A percentile compares a stretch with the other conserved stretches of the same genome.
Conservation (phyloP, 75 land plant genomes). For the Pinus taeda region DNA sequence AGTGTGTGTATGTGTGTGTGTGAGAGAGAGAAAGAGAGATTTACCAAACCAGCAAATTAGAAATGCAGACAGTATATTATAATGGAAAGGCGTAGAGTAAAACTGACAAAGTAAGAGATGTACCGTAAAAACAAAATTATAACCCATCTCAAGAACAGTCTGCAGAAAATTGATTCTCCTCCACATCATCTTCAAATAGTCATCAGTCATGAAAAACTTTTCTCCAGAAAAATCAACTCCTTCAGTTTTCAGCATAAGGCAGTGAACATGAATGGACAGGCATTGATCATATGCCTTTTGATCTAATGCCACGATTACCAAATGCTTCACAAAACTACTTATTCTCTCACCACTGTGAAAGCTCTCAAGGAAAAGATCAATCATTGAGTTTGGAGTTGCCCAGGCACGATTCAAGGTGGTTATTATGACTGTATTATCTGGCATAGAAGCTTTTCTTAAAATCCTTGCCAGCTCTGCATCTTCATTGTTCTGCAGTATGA, state of each 20-base stretch:
- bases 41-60: neutral
- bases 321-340: slow-evolving; percentile 25
- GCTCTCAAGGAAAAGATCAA: slow-evolving; percentile 49
- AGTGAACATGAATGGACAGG: slow-evolving; percentile 8
- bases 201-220: slow-evolving; percentile 25
- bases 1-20: neutral
- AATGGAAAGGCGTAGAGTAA: neutral
- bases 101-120: slow-evolving; percentile 1
- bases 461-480: neutral
- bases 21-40: neutral
- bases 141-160: slow-evolving; percentile 3
- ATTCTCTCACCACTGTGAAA: slow-evolving; percentile 33
- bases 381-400: slow-evolving; percentile 35
- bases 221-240: slow-evolving; percentile 15
- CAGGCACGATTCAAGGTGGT: slow-evolving; percentile 46
- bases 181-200: slow-evolving; percentile 92
- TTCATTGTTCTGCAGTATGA: slow-evolving; percentile 27
- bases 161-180: slow-evolving; percentile 45
- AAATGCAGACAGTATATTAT: neutral
- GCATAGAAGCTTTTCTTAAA: slow-evolving; percentile 5
- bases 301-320: slow-evolving; percentile 37
- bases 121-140: slow-evolving; percentile 15
- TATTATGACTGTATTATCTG: slow-evolving; percentile 38
- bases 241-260: slow-evolving; percentile 7
- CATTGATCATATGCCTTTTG: slow-evolving; percentile 11